These are phyloP conservation scores for Blastomyces percursus DNA, from an alignment of 2,329 filamentous ascomycete species.

Conservation along the genomic window DNA sequence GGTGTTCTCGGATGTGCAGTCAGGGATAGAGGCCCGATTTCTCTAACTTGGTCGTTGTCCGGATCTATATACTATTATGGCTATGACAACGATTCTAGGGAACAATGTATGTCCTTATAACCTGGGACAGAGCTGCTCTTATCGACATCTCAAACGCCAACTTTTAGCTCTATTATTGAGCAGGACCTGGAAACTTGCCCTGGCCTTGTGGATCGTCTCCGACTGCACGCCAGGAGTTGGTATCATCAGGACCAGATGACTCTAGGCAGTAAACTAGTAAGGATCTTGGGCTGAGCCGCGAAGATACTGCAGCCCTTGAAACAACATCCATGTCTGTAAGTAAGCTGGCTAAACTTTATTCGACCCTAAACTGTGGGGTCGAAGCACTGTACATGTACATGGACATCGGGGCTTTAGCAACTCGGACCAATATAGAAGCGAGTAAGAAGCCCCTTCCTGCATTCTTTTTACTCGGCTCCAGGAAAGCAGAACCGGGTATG, in stretches of 20 bases:
- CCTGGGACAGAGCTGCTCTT: background rate
- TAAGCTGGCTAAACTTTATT: background rate
- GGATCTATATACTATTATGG: background rate
- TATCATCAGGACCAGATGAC: background rate
- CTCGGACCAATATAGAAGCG: background rate
- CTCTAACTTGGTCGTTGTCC: background rate
- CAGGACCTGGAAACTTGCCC: background rate
- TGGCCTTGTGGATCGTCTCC: background rate
- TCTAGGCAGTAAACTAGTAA: background rate
- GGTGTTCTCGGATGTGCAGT: background rate
- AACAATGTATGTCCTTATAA: background rate
- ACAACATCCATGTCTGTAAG: constrained; percentile 3
- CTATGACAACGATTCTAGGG: background rate
- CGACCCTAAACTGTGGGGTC: background rate
- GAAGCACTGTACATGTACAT: background rate
- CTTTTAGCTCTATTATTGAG: background rate
- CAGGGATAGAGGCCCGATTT: background rate
- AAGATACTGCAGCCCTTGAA: constrained; percentile 3
- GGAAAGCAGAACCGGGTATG: background rate
- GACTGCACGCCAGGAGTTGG: background rate
- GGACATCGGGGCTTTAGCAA: background rate
- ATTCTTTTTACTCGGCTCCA: background rate
- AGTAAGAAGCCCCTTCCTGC: background rate
- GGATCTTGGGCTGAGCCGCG: background rate
- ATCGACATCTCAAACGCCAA: constrained; percentile 2